A percentile compares a stretch with the other conserved stretches of the same genome.
phyloP scores from a whole-genome alignment of 805 yeast genomes.

The Jamesozyma gamospora region DNA sequence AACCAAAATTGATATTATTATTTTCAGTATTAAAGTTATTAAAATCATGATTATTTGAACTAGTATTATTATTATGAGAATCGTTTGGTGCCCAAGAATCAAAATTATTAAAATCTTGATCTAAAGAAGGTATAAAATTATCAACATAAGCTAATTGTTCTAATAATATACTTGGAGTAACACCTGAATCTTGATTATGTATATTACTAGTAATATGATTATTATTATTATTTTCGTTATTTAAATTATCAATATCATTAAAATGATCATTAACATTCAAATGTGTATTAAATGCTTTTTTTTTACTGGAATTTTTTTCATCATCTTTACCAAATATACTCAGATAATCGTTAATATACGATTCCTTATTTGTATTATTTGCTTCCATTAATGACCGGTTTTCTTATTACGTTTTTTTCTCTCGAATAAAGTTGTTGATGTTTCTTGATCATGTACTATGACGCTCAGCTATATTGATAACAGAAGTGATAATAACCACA shows the following conservation, averaged over 20 bases:
- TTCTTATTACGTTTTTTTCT: no score
- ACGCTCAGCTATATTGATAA: neutral
- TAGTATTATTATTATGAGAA: slow-evolving; percentile 32
- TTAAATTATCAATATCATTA: neutral
- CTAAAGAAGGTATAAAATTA: slow-evolving; percentile 52
- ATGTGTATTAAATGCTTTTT: neutral
- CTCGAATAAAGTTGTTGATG: no score
- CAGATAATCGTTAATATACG: slow-evolving; percentile 1
- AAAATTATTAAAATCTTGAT: slow-evolving; percentile 33
- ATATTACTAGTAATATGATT: neutral
- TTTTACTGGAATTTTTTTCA: slow-evolving; percentile 34
- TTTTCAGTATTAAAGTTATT: neutral
- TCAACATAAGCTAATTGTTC: slow-evolving; percentile 78
- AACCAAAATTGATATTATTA: slow-evolving; percentile 7
- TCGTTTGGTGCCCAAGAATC: slow-evolving; percentile 23
- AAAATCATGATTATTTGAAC: slow-evolving; percentile 9
- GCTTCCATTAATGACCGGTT: no score
- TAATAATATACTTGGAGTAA: slow-evolving; percentile 36
- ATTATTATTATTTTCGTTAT: neutral
- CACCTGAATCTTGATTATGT: slow-evolving; percentile 2
- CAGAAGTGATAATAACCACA: neutral
- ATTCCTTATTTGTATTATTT: neutral
- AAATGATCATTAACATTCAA: neutral
- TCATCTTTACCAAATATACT: slow-evolving; percentile 20
- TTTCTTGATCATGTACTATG: no score